Evolutionary conservation across 768 basidiomycete genomes (phyloP).

Genomic region (Tylopilus balloui): DNA sequence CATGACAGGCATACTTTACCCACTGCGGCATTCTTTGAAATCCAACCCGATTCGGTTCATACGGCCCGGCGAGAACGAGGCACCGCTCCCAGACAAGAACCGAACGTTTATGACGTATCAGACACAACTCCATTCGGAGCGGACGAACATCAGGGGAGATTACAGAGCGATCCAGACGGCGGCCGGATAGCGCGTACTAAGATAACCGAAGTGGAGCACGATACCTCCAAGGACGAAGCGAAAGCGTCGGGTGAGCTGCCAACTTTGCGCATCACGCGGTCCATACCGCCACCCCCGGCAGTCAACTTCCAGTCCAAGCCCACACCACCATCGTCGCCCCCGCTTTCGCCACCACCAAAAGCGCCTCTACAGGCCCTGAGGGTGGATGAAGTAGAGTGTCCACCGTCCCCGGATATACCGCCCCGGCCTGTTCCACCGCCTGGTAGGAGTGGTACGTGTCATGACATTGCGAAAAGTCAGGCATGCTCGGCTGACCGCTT

Average conservation of each 20-base stretch:
- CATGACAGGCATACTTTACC: neutral
- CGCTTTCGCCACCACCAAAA: constrained; percentile 15
- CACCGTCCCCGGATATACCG: constrained; percentile 28
- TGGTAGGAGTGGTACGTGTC: constrained; percentile 25
- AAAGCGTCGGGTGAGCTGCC: constrained; percentile 27
- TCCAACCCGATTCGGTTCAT: neutral
- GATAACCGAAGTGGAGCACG: constrained; percentile 2
- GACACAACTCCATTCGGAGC: neutral
- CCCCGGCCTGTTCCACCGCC: constrained; percentile 31
- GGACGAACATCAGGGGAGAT: neutral
- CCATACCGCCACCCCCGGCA: constrained; percentile 31
- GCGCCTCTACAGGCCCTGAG: constrained; percentile 9
- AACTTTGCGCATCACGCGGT: constrained; percentile 30
- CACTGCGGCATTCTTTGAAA: constrained; percentile 1
- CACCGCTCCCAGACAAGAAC: constrained; percentile 2
- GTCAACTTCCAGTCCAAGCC: constrained; percentile 25
- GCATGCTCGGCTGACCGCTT: constrained; percentile 1
- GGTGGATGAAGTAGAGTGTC: constrained; percentile 22
- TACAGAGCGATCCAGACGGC: neutral
- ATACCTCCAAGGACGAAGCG: constrained; percentile 13
- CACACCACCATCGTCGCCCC: constrained; percentile 13
- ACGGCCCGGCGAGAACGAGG: constrained; percentile 2
- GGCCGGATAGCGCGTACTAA: neutral
- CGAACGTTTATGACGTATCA: neutral
- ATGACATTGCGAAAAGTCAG: neutral